A percentile compares a stretch with the other conserved stretches of the same genome.
Evolutionary conservation across 306 rosid species (phyloP).

Genomic region (Inga laurina): DNA sequence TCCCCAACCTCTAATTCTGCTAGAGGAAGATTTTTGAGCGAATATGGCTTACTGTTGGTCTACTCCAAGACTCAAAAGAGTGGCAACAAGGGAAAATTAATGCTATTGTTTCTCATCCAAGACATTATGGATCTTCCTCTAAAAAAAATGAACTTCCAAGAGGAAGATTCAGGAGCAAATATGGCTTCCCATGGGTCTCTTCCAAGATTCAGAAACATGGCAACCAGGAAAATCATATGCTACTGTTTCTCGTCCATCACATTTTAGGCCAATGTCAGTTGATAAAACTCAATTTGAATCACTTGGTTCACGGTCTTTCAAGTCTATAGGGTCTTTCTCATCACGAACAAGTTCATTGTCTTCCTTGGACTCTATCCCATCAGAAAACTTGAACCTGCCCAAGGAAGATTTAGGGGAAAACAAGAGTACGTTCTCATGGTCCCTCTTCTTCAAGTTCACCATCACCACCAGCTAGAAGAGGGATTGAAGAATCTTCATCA

Average conservation of each 20-base stretch:
- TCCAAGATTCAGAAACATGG: conserved; percentile 42
- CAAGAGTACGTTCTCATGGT: conserved; percentile 31
- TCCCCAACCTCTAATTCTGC: too few species aligned
- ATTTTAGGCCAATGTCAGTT: conserved; percentile 65
- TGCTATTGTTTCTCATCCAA: conserved; percentile 37
- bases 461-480: conserved; percentile 40
- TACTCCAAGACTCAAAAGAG: conserved; percentile 42
- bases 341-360: conserved; percentile 59
- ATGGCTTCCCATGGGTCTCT: conserved; percentile 20
- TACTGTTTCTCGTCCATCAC: conserved; percentile 41
- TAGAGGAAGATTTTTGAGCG: conserved; percentile 26
- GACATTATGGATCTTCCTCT: conserved; percentile 36
- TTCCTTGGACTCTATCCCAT: conserved; percentile 41
- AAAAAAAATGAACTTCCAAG: conserved; percentile 23
- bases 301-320: conserved; percentile 48
- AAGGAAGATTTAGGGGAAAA: conserved; percentile 41
- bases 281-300: conserved; percentile 79
- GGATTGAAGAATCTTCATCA: conserved; percentile 42
- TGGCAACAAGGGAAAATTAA: conserved; percentile 42
- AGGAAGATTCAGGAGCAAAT: conserved; percentile 32
- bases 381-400: conserved; percentile 34
- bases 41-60: conserved; percentile 18
- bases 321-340: conserved; percentile 56
- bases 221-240: conserved; percentile 39
- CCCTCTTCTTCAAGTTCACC: conserved; percentile 44